Base-by-base conservation (phyloP, 345 rosid genomes). In the Euphorbia lathyris region DNA sequence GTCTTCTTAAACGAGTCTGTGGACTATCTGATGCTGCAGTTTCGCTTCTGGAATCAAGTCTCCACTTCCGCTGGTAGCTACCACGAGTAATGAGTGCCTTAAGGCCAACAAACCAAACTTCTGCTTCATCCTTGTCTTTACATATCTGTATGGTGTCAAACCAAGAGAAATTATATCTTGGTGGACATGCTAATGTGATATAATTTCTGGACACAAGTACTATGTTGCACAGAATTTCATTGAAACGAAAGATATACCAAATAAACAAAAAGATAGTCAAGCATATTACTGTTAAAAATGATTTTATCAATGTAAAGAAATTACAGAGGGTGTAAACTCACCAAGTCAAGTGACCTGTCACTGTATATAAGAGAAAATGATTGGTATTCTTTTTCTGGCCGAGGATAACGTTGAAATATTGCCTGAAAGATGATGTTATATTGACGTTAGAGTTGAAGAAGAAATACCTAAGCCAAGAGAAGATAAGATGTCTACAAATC, bases 61-160 rank as follows among this genome's bases (percentile, higher is more conserved):
- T 84, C 90, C 92, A 86, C 78, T 82, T 89, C 36, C 76, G 74
- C 47, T 61, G 56, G 61, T 72, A 67, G 73, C 76, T 79, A 64
- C 78, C 80, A 27, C 76, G 80, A 63, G 85, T 69, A 55, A 83
- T 85, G 76, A 91, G 70, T 58, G 91, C 88, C 80, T 91, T 88
- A 53, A 93, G 86, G 75, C 94, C 96, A 66, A 80, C 86, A 72
- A 93, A 87, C 98, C 97, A 89, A 74, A 93, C 86, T 78, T 93
- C 98, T 68, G 97, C 97, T 86, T 93, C 98, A 69, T 91, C 97
- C 82, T 89, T 93, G 86, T 91, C 97, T 80, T 93, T 93, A 71
- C 98, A 91, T 75, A 93, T 91, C 97, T 93, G 86, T 69, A 58
- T 26, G 30, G 53, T 50, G 34, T 17, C 56, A 62, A 32, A 52